These are phyloP conservation scores for Flaveria linearis DNA, from an alignment of 129 eudicot genomes.

Conservation along the genomic window DNA sequence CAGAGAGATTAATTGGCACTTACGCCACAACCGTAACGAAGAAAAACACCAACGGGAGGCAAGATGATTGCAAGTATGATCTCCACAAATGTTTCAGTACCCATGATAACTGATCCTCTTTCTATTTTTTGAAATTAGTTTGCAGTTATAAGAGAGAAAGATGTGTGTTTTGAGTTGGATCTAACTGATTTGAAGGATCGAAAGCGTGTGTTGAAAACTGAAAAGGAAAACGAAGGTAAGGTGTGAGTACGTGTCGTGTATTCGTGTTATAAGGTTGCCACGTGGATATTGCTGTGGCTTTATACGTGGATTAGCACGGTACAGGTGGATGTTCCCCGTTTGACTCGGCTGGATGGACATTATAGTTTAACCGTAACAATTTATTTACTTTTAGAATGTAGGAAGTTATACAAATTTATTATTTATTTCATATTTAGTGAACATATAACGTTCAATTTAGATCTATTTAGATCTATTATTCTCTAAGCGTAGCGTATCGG, in stretches of 20 bases:
- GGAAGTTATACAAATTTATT: neutral
- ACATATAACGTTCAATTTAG: no score
- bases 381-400: neutral
- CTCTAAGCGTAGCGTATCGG: no score
- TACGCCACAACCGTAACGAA: conserved; percentile 88
- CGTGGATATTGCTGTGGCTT: neutral
- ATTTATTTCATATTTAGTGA: neutral
- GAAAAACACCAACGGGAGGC: conserved; percentile 94
- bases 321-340: neutral
- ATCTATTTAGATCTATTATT: no score
- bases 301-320: conserved; percentile 26
- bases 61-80: conserved; percentile 68
- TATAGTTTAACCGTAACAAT: neutral
- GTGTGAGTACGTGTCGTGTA: conserved; percentile 21
- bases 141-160: neutral
- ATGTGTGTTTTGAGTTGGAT: conserved; percentile 18
- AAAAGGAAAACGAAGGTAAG: conserved; percentile 6
- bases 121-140: neutral
- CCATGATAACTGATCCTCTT: conserved; percentile 19
- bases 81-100: conserved; percentile 69
- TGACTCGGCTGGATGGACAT: conserved; percentile 7
- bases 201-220: conserved; percentile 2
- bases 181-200: conserved; percentile 15
- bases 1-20: conserved; percentile 2
- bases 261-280: conserved; percentile 2